phyloP scores from a whole-genome alignment of 2,329 filamentous ascomycete genomes.

The Sordariomycetes sp. region DNA sequence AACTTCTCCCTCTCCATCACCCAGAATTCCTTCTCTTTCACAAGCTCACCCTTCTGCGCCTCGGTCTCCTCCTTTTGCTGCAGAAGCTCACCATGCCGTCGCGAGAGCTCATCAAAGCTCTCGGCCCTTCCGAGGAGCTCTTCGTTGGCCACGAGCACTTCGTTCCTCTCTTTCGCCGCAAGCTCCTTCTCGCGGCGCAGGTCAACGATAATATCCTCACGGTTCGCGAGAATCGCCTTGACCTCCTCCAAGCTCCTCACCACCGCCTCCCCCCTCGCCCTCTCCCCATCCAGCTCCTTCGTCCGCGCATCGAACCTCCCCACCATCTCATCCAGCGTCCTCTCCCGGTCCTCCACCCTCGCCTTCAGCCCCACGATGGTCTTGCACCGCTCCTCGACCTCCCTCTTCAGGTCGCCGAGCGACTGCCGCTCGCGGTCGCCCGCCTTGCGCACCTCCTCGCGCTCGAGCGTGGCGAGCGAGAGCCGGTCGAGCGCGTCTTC shows the following conservation, averaged over 20 bases:
- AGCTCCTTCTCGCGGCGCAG: neutral
- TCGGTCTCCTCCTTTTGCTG: neutral
- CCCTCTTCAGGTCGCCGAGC: neutral
- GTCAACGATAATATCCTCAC: neutral
- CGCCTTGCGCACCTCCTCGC: neutral
- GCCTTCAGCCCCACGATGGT: neutral
- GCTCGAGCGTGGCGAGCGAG: constrained; percentile 1
- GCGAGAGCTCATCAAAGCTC: neutral
- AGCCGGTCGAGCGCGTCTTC: constrained; percentile 3
- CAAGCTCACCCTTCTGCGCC: neutral
- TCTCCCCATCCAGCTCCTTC: neutral
- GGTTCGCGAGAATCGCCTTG: neutral
- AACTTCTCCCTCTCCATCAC: neutral
- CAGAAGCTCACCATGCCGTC: neutral
- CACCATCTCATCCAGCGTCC: neutral
- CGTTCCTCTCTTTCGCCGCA: neutral
- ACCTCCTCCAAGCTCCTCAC: neutral
- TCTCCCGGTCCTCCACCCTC: neutral
- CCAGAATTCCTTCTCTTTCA: neutral
- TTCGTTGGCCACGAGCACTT: neutral
- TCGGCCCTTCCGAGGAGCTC: neutral
- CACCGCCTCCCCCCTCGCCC: neutral
- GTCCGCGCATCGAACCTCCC: neutral
- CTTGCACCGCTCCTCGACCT: neutral
- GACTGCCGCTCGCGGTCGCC: neutral